phyloP scores from a whole-genome alignment of 2,329 filamentous ascomycete genomes.

The Cordyceps cicadae region DNA sequence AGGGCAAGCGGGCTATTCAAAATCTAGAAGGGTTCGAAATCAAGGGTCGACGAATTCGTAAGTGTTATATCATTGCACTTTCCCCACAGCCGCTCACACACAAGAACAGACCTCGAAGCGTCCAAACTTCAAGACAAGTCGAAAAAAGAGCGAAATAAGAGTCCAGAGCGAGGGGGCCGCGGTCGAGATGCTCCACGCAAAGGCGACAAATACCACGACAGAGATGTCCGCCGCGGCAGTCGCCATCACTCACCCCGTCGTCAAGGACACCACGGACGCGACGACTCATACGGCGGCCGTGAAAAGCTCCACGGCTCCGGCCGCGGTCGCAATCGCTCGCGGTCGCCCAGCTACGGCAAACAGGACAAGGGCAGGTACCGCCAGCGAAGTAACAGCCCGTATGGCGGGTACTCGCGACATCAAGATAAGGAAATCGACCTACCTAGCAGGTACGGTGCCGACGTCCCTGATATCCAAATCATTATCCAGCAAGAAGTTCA shows the following conservation, averaged over 20 bases:
- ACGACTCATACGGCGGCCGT: slow-evolving; percentile 50
- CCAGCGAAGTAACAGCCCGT: slow-evolving; percentile 63
- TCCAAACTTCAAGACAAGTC: slow-evolving; percentile 75
- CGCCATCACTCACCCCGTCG: slow-evolving; percentile 52
- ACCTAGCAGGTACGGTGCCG: slow-evolving; percentile 60
- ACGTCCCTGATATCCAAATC: slow-evolving; percentile 85
- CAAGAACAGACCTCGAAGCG: slow-evolving; percentile 66
- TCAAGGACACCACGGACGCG: slow-evolving; percentile 49
- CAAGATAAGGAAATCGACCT: slow-evolving; percentile 56
- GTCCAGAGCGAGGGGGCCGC: slow-evolving; percentile 49
- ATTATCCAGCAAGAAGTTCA: slow-evolving; percentile 72
- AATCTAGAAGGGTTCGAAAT: slow-evolving; percentile 73
- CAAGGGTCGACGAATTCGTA: slow-evolving; percentile 87
- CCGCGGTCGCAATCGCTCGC: slow-evolving; percentile 53
- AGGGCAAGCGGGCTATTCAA: slow-evolving; percentile 67
- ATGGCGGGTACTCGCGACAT: slow-evolving; percentile 33
- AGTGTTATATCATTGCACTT: slow-evolving; percentile 30
- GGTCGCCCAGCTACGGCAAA: slow-evolving; percentile 49
- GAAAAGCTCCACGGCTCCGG: slow-evolving; percentile 36
- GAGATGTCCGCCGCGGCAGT: slow-evolving; percentile 58
- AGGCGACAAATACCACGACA: slow-evolving; percentile 35
- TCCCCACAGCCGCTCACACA: slow-evolving; percentile 24
- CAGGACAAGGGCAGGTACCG: slow-evolving; percentile 48
- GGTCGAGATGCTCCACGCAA: slow-evolving; percentile 24
- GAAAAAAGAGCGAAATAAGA: slow-evolving; percentile 52